Evolutionary conservation across 2,329 filamentous ascomycete species (phyloP).

Genomic region (Cordyceps militaris): DNA sequence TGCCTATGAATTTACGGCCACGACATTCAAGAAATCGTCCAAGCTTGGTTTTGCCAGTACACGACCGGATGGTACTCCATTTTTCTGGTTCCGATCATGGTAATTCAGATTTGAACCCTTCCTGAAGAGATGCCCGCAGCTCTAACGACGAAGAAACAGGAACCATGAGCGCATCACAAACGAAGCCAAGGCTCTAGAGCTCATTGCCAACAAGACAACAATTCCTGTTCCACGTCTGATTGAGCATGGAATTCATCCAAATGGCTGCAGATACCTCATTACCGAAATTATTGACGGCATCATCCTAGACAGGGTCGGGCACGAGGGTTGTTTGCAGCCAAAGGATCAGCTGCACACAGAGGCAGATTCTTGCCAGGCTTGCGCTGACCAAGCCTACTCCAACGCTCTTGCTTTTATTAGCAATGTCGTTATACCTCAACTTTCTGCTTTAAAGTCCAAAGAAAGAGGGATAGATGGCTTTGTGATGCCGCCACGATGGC

Average conservation of each 20-base stretch:
- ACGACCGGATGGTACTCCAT: neutral
- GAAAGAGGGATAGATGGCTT: conserved; percentile 14
- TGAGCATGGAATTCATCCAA: conserved; percentile 5
- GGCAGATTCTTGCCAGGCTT: conserved; percentile 2
- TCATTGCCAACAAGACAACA: neutral
- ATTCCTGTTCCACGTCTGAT: conserved; percentile 13
- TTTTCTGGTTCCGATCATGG: conserved; percentile 8
- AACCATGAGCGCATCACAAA: conserved; percentile 16
- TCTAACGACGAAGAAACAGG: conserved; percentile 5
- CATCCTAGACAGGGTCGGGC: neutral
- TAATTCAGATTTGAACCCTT: neutral
- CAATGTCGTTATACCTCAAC: conserved; percentile 11
- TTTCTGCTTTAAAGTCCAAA: conserved; percentile 9
- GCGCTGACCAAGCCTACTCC: conserved; percentile 6
- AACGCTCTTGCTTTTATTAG: conserved; percentile 13
- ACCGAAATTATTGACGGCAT: conserved; percentile 12
- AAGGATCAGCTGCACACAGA: conserved; percentile 2
- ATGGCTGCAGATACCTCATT: conserved; percentile 13
- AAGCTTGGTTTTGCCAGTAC: neutral
- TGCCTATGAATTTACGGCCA: conserved; percentile 1
- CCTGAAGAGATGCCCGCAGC: too few species aligned
- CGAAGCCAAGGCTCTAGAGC: conserved; percentile 13
- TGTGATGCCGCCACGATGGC: conserved; percentile 16
- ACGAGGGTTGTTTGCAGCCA: neutral
- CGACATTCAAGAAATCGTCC: conserved; percentile 12